Percentiles rank a stretch among this genome's conserved stretches.
Evolutionary conservation across 2,329 filamentous ascomycete species (phyloP).

Genomic region (Talaromyces sp.): DNA sequence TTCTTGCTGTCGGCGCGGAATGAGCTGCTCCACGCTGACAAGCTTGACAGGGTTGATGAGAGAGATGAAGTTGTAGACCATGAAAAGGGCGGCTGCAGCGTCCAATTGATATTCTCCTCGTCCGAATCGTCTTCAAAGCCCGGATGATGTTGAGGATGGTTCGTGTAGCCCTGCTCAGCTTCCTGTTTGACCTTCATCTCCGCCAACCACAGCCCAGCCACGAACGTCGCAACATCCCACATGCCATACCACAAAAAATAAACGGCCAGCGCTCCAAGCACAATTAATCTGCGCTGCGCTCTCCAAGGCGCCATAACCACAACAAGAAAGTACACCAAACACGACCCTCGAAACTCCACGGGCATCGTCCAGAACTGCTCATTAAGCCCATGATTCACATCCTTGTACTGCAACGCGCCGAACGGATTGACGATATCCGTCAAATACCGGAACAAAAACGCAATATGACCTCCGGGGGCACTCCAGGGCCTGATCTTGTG

Average conservation of each 20-base stretch:
- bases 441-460: constrained; percentile 7
- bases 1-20: constrained; percentile 2
- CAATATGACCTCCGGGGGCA: constrained; percentile 1
- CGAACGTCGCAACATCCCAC: constrained; percentile 14
- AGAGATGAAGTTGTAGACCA: not conserved
- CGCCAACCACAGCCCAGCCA: constrained; percentile 13
- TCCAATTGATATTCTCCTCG: not conserved
- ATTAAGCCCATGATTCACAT: constrained; percentile 19
- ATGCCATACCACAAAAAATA: constrained; percentile 9
- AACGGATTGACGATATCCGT: constrained; percentile 8
- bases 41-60: not conserved
- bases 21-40: constrained; percentile 1
- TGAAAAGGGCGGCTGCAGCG: not conserved
- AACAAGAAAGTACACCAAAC: constrained; percentile 22
- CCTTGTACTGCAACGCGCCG: not conserved
- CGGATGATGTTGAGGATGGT: not conserved
- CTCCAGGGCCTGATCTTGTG: constrained; percentile 8
- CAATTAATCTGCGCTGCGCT: not conserved
- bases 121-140: not conserved
- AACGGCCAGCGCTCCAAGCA: not conserved
- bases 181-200: constrained; percentile 12
- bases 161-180: not conserved
- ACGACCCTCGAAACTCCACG: constrained; percentile 25
- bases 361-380: constrained; percentile 29
- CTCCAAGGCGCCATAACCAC: constrained; percentile 12